These are phyloP conservation scores for Fermentozyma sake DNA, from an alignment of 1,139 yeast genomes.

Conservation along the genomic window DNA sequence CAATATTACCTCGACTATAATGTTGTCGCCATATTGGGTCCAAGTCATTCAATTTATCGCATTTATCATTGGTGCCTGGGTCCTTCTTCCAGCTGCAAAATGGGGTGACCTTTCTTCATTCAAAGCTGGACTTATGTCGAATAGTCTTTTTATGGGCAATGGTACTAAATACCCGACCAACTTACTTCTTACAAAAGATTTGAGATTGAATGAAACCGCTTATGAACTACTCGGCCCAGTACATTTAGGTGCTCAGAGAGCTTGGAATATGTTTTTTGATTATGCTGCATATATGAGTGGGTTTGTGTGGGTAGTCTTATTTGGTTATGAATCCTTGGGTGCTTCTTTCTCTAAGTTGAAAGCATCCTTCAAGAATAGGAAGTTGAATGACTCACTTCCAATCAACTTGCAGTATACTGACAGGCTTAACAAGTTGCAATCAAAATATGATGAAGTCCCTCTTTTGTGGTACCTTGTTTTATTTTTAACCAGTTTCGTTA, in stretches of 20 bases:
- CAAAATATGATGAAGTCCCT: slow-evolving; percentile 36
- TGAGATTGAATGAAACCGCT: slow-evolving; percentile 34
- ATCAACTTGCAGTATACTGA: slow-evolving; percentile 20
- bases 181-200: slow-evolving; percentile 28
- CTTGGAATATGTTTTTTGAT: slow-evolving; percentile 22
- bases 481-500: slow-evolving; percentile 27
- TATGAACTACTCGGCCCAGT: slow-evolving; percentile 37
- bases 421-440: slow-evolving; percentile 35
- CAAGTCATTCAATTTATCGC: slow-evolving; percentile 40
- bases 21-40: slow-evolving; percentile 45
- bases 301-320: slow-evolving; percentile 17
- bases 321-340: slow-evolving; percentile 13
- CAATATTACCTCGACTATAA: slow-evolving; percentile 38
- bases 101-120: slow-evolving; percentile 25
- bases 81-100: slow-evolving; percentile 36
- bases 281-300: slow-evolving; percentile 20
- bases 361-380: slow-evolving; percentile 7
- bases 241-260: slow-evolving; percentile 18
- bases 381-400: slow-evolving; percentile 5
- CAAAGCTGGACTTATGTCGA: slow-evolving; percentile 38
- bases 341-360: slow-evolving; percentile 6
- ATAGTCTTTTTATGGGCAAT: slow-evolving; percentile 24
- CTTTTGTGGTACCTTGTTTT: slow-evolving; percentile 32
- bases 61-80: slow-evolving; percentile 38
- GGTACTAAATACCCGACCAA: slow-evolving; percentile 35